A percentile compares a stretch with the other conserved stretches of the same genome.
Conservation (phyloP, 2,329 filamentous ascomycete species). For the Neoascochyta sp. region DNA sequence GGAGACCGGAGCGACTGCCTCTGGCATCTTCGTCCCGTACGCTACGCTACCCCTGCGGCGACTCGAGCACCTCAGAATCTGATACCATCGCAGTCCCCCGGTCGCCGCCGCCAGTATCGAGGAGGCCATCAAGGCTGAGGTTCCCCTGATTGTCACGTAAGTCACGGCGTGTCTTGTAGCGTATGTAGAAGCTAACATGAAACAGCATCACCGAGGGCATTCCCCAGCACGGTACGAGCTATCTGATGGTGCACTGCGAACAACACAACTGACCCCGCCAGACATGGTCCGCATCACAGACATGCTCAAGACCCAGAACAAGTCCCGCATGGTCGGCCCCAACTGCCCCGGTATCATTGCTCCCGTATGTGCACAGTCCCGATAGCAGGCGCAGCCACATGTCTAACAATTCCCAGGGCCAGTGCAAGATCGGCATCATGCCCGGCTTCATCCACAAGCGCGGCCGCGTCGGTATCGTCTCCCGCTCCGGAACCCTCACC, state of each 20-base stretch:
- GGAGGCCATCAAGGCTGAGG: conserved; percentile 89
- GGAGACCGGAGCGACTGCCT: conserved; percentile 84
- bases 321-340: conserved; percentile 93
- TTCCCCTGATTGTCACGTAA: conserved; percentile 86
- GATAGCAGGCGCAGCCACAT: neutral
- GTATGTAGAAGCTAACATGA: conserved; percentile 24
- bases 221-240: conserved; percentile 78
- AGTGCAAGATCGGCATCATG: conserved; percentile 99
- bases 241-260: neutral
- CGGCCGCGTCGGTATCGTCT: conserved; percentile 97
- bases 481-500: conserved; percentile 93
- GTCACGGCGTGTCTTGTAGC: conserved; percentile 15
- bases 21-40: conserved; percentile 94
- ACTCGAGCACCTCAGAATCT: conserved; percentile 12
- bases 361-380: conserved; percentile 46
- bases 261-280: conserved; percentile 38
- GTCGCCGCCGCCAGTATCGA: conserved; percentile 92
- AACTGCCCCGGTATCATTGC: conserved; percentile 99
- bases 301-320: conserved; percentile 95
- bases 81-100: conserved; percentile 62
- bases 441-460: conserved; percentile 99
- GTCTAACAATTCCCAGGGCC: conserved; percentile 55
- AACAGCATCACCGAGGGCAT: conserved; percentile 88
- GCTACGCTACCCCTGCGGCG: conserved; percentile 15
- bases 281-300: conserved; percentile 99